Evolutionary conservation across 1,284 basidiomycete species (phyloP), one percentile per base, ranked within the genome.

Genomic region (Puccinia polysora): DNA sequence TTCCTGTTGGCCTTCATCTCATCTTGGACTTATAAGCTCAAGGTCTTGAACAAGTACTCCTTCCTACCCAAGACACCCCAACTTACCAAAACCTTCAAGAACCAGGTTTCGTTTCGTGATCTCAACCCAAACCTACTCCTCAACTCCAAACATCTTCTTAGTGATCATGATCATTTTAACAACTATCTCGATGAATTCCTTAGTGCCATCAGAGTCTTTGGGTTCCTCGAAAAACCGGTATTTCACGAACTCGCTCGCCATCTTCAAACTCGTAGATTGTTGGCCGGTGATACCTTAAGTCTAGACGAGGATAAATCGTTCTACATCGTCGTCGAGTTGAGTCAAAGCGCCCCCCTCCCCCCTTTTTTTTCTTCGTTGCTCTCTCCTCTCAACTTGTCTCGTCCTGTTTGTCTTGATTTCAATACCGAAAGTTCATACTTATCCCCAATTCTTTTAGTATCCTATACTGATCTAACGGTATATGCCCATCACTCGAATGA

Each of bases 111-210:
- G 23, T 59, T 50, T 32, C 43, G 55, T 10, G 70, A 73, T 73
- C 75, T 78, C 36, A 90, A 93, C 81, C 90, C 91, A 2, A 90
- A 92, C 78, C 87, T 91, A n/a, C 90, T 90, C 74, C 85, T 86
- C 18, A 68, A 59, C 36, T 59, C 53, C 45, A 68, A 68, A 20
- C 65, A 68, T 45, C 32, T 58, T 20, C 47, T 58, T 30, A 79
- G 83, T 76, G 88, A 89, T 73, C 85, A 88, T 5, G 85, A 87
- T 3, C 77, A 82, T 2, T 92, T 96, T 77, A 91, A 94, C 78
- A 93, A 94, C 77, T 96, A 96, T 78, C 84, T 97, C 36, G 93
- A 96, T 79, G 94, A 97, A 77, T 96, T 97, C 78, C 80, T 97
- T 55, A 88, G 93, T 75, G 93, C 93, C 4, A 90, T 97, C 73